These are phyloP conservation scores for Ascochyta clinopodiicola DNA, from an alignment of 2,329 filamentous ascomycete species.

Conservation along the genomic window DNA sequence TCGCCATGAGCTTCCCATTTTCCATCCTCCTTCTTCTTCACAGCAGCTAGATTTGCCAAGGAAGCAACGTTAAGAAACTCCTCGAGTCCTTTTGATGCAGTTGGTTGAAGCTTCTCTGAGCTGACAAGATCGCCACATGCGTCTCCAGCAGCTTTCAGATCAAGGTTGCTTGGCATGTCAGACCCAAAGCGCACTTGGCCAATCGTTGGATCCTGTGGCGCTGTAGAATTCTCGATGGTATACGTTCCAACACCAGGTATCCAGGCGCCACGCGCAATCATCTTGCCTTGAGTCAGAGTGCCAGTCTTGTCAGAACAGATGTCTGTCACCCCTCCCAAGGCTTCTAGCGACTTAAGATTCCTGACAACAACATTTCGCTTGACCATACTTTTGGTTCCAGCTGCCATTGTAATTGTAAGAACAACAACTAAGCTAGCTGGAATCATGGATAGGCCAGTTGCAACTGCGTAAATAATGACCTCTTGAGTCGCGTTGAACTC, in stretches of 20 bases:
- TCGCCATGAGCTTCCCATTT: slow-evolving; percentile 49
- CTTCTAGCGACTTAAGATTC: slow-evolving; percentile 45
- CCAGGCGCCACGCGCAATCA: slow-evolving; percentile 51
- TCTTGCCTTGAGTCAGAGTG: slow-evolving; percentile 50
- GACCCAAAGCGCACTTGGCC: slow-evolving; percentile 37
- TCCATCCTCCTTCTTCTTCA: slow-evolving; percentile 54
- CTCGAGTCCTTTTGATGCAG: slow-evolving; percentile 26
- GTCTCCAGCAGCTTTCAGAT: slow-evolving; percentile 23
- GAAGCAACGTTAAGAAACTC: slow-evolving; percentile 47
- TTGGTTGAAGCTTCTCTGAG: slow-evolving; percentile 22
- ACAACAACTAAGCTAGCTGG: slow-evolving; percentile 48
- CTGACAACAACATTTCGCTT: slow-evolving; percentile 47
- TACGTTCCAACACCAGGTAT: slow-evolving; percentile 48
- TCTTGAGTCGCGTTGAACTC: slow-evolving; percentile 48
- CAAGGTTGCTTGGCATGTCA: slow-evolving; percentile 31
- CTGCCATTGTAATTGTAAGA: slow-evolving; percentile 50
- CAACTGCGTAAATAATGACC: slow-evolving; percentile 50
- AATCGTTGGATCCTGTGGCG: slow-evolving; percentile 44
- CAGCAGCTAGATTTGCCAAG: slow-evolving; percentile 59
- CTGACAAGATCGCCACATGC: slow-evolving; percentile 12
- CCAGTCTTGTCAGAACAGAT: slow-evolving; percentile 49
- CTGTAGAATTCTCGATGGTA: slow-evolving; percentile 44
- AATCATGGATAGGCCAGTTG: slow-evolving; percentile 49
- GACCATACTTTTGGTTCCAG: slow-evolving; percentile 47
- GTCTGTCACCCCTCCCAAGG: slow-evolving; percentile 46